A percentile compares a stretch with the other conserved stretches of the same genome.
Conservation (phyloP, 2,329 filamentous ascomycete species). For the Aspergillus chevalieri region DNA sequence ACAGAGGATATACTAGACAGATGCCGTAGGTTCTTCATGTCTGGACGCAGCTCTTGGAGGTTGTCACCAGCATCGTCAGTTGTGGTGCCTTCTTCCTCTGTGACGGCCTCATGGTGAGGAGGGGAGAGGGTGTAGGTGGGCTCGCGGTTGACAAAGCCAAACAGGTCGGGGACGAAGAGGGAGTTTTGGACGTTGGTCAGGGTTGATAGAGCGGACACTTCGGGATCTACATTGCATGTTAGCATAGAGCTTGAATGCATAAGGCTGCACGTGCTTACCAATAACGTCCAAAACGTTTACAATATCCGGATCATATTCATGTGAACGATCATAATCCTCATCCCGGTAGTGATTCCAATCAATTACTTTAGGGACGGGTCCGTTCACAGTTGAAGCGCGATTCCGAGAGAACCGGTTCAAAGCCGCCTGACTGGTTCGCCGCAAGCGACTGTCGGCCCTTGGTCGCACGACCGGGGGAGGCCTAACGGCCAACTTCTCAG, state of each 20-base stretch:
- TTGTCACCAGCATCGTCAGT: slow-evolving; percentile 22
- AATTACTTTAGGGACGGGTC: slow-evolving; percentile 8
- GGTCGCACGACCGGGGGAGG: neutral
- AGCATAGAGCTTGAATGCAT: slow-evolving; percentile 7
- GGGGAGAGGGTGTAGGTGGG: slow-evolving; percentile 70
- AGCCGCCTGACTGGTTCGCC: slow-evolving; percentile 28
- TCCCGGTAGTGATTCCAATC: slow-evolving; percentile 2
- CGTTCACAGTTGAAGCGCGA: slow-evolving; percentile 27
- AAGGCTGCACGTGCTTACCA: slow-evolving; percentile 42
- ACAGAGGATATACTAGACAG: slow-evolving; percentile 60
- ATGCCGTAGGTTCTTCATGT: slow-evolving; percentile 24
- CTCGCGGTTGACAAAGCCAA: slow-evolving; percentile 65
- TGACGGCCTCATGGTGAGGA: slow-evolving; percentile 27
- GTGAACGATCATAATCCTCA: slow-evolving; percentile 4
- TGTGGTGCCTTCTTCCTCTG: slow-evolving; percentile 18
- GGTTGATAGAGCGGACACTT: slow-evolving; percentile 74
- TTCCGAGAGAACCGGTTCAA: slow-evolving; percentile 27
- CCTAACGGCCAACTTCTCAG: neutral
- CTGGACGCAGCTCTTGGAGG: slow-evolving; percentile 12
- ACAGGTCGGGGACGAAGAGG: slow-evolving; percentile 77
- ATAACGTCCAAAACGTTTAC: slow-evolving; percentile 65
- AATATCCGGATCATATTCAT: slow-evolving; percentile 56
- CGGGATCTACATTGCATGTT: slow-evolving; percentile 56
- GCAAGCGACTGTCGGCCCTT: slow-evolving; percentile 18
- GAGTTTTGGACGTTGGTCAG: slow-evolving; percentile 88